A percentile compares a stretch with the other conserved stretches of the same genome.
Evolutionary conservation across 495 filamentous ascomycete genomes (phyloP).

Genomic region (Talaromyces liani): DNA sequence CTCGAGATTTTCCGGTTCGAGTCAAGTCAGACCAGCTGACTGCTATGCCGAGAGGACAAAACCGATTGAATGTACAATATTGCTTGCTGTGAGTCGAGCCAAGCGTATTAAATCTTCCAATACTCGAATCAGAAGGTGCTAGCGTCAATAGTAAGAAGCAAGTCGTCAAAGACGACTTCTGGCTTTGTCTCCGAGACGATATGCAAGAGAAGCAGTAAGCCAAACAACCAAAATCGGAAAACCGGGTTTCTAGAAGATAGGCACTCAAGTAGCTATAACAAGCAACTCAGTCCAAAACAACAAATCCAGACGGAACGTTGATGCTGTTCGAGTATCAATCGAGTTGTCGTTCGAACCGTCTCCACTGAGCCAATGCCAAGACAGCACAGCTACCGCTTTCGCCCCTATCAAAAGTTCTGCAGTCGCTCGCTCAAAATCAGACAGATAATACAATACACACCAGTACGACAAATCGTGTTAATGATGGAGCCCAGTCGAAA

Average conservation of each 20-base stretch:
- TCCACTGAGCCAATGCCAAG: neutral
- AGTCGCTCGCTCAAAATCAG: neutral
- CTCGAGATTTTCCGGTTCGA: neutral
- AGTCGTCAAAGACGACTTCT: neutral
- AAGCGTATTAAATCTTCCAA: neutral
- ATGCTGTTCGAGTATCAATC: neutral
- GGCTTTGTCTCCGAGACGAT: neutral
- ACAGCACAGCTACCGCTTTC: neutral
- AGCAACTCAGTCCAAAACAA: neutral
- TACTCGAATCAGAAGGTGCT: neutral
- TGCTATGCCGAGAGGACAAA: neutral
- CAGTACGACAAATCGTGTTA: neutral
- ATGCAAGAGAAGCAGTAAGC: neutral
- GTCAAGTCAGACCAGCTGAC: constrained; percentile 6
- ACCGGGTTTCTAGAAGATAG: neutral
- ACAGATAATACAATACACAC: neutral
- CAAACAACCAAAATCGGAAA: neutral
- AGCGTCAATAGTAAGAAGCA: neutral
- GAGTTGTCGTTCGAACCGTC: neutral
- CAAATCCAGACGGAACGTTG: neutral
- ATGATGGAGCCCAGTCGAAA: neutral
- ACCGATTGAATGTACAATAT: neutral
- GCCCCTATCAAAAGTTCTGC: neutral
- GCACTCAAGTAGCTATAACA: neutral
- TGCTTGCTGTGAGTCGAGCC: neutral